Conservation (phyloP, 2,329 filamentous ascomycete genomes). For the Beauveria sp. region DNA sequence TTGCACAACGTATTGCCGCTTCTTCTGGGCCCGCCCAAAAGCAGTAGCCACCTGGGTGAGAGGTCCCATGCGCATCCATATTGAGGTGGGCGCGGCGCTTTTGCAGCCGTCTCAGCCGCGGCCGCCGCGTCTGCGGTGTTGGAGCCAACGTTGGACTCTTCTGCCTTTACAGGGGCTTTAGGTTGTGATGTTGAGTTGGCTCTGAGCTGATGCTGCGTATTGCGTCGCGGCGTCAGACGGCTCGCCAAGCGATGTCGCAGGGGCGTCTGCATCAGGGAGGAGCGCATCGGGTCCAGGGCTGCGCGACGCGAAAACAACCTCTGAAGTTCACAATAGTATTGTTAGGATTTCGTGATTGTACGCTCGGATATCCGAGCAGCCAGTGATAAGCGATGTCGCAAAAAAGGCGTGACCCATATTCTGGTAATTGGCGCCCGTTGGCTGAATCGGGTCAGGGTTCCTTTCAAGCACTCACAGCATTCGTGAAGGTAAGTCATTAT, state of each 20-base stretch:
- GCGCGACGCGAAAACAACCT: background rate
- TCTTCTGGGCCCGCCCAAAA: conserved; percentile 65
- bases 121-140: background rate
- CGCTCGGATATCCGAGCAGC: conserved; percentile 5
- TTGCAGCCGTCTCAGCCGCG: background rate
- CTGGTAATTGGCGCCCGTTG: background rate
- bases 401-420: conserved; percentile 3
- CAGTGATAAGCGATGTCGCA: background rate
- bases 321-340: background rate
- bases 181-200: background rate
- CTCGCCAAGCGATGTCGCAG: background rate
- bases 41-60: conserved; percentile 44
- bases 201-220: background rate
- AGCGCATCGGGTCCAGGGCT: background rate
- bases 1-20: conserved; percentile 72
- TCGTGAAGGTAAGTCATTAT: background rate
- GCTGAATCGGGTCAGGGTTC: background rate
- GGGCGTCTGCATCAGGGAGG: background rate
- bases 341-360: conserved; percentile 1
- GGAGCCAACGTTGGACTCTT: background rate
- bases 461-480: background rate
- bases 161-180: background rate
- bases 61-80: conserved; percentile 53
- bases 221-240: background rate
- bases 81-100: conserved; percentile 21